Evolutionary conservation across 2,329 filamentous ascomycete genomes (phyloP).

Genomic region (Beauveria bassiana): DNA sequence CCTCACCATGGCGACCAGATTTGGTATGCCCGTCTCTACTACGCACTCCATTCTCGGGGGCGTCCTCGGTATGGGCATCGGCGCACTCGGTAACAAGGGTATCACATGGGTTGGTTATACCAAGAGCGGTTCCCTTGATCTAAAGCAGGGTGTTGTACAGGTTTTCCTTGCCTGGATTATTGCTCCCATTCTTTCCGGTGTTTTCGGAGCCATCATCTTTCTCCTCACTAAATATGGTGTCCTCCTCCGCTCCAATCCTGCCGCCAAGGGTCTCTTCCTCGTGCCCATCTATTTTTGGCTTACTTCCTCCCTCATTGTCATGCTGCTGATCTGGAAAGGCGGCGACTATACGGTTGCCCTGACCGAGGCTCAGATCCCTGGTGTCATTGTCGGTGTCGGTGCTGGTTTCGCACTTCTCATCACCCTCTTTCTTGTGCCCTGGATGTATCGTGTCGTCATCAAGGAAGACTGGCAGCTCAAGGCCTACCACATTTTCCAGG

Average conservation of each 20-base stretch:
- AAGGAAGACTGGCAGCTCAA: conserved; percentile 54
- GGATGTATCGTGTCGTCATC: conserved; percentile 50
- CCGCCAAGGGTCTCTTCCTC: conserved; percentile 42
- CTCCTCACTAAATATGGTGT: conserved; percentile 49
- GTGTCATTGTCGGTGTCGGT: conserved; percentile 46
- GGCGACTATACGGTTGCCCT: conserved; percentile 39
- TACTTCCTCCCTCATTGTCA: conserved; percentile 45
- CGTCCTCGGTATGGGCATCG: conserved; percentile 52
- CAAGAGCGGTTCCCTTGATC: conserved; percentile 26
- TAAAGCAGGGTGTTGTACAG: conserved; percentile 46
- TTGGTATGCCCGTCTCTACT: conserved; percentile 52
- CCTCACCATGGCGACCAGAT: conserved; percentile 47
- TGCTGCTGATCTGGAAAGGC: conserved; percentile 55
- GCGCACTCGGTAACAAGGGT: conserved; percentile 40
- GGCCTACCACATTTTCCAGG: conserved; percentile 44
- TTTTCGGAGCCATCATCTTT: conserved; percentile 48
- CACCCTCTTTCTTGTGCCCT: conserved; percentile 49
- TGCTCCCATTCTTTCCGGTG: conserved; percentile 46
- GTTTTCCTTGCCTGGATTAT: conserved; percentile 56
- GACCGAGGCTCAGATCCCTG: conserved; percentile 39
- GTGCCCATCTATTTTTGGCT: conserved; percentile 52
- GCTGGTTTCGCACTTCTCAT: conserved; percentile 42
- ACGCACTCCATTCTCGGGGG: conserved; percentile 55
- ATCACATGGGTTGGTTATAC: conserved; percentile 46
- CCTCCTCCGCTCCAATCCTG: conserved; percentile 44